Evolutionary conservation across 805 yeast genomes (phyloP), one percentile per base, ranked within the genome.

Genomic region (Cyberlindnera galapagoensis): DNA sequence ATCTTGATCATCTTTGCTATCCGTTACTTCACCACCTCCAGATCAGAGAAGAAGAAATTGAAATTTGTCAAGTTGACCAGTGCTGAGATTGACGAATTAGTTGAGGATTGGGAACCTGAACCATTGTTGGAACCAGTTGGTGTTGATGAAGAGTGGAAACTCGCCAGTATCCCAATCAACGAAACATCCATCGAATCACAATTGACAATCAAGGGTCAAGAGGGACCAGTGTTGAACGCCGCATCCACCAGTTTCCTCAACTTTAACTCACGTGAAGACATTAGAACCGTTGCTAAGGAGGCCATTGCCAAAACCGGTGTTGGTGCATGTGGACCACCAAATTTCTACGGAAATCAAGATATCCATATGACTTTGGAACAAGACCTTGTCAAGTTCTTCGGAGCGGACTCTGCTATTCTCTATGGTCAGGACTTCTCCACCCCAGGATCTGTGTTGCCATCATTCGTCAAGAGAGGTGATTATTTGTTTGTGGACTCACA

Each of bases 281-380:
- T 86, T 24, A 62, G 63, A 32, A 56, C 64, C 14, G 69, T 65
- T 9, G 86, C 87, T 5, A 67, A 72, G 32, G 54, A 63, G 19
- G 67, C 75, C 15, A 76, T 92, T 39, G 64, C 65, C 28, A 65
- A 67, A 36, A 76, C 81, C 38, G 98, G 98, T 54, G 97, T 92
- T 31, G 98, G 98, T 43, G 90, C 97, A 1, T 92, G 98, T 65
- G 96, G 97, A 24, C 97, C 98, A 5, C 94, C 97, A 26, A 94
- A 95, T 35, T 92, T 92, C 51, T 92, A 88, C 57, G 98, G 98
- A 40, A 82, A 87, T 39, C 95, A 87, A 59, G 95, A 87, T 53
- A 86, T 79, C 26, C 98, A 92, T 53, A 78, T 76, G 34, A 69
- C 80, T 47, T 66, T 84, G 35, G 94, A 87, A 55, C 76, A 75